Evolutionary conservation across 148 eudicot genomes (phyloP).

Genomic region (Rhododendron mucronatum): DNA sequence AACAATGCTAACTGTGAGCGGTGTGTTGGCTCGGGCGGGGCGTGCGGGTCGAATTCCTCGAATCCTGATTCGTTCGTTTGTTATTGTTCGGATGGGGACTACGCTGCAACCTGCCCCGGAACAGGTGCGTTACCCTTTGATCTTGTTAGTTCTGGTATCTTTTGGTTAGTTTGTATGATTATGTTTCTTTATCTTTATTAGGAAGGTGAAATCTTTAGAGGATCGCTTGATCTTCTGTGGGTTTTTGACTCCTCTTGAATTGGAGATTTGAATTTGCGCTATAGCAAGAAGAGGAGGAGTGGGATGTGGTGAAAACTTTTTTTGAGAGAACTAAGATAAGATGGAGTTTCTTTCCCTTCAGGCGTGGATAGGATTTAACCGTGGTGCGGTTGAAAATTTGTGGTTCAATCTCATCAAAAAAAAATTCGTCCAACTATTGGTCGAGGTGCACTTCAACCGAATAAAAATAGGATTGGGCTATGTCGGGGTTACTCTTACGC

Average conservation of each 20-base stretch:
- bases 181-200: background rate
- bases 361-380: too few species aligned
- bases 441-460: too few species aligned
- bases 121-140: background rate
- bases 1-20: constrained; percentile 22
- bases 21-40: constrained; percentile 48
- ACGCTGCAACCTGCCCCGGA: background rate
- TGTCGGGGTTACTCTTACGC: too few species aligned
- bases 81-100: constrained; percentile 30
- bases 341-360: background rate
- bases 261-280: too few species aligned
- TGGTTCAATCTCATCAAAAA: too few species aligned
- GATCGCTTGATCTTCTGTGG: background rate
- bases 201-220: background rate
- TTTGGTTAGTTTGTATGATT: background rate
- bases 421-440: too few species aligned
- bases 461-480: too few species aligned
- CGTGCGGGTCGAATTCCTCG: background rate
- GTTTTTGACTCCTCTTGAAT: background rate
- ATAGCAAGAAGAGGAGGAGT: background rate
- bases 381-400: background rate
- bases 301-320: background rate
- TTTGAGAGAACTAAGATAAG: background rate
- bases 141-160: background rate
- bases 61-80: constrained; percentile 31